Percentiles rank a stretch among this genome's conserved stretches.
phyloP scores from a whole-genome alignment of 441 rosid species.

The Adansonia madagascariensis region DNA sequence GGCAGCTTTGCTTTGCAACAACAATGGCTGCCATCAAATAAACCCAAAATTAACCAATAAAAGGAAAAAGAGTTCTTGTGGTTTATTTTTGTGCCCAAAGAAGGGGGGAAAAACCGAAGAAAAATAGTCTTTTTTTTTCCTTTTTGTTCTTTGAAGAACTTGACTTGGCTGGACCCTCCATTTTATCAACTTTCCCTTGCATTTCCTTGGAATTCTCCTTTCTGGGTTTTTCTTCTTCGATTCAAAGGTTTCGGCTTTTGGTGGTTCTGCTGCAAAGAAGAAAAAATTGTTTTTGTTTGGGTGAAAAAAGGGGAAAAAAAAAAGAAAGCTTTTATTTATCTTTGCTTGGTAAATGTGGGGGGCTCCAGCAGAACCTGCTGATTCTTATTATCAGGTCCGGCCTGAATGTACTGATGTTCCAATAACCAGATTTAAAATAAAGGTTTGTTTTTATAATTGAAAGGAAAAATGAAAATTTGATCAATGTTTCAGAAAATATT shows the following conservation, averaged over 20 bases:
- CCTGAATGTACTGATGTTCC: conserved; percentile 90
- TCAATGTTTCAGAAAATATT: conserved; percentile 8
- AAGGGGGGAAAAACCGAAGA: no score
- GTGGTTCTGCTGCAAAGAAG: no score
- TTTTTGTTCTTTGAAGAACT: not conserved
- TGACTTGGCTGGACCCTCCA: conserved; percentile 11
- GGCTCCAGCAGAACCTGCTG: conserved; percentile 62
- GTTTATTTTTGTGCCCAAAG: no score
- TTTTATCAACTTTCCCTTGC: not conserved
- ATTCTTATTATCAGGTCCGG: conserved; percentile 84
- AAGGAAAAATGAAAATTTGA: not conserved
- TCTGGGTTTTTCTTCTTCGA: not conserved
- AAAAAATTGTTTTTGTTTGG: no score
- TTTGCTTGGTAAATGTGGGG: conserved; percentile 61
- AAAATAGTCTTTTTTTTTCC: not conserved
- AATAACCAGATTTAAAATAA: conserved; percentile 77
- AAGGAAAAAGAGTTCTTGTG: no score
- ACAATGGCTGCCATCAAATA: no score
- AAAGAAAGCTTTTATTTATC: not conserved
- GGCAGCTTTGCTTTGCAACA: no score
- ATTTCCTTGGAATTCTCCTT: not conserved
- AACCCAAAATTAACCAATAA: no score
- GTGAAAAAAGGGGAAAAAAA: not conserved
- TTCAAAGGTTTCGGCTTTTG: not conserved
- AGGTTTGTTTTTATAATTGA: conserved; percentile 43